phyloP scores from a whole-genome alignment of 352 stramenopile genomes.

The Globisporangium abappressorium region DNA sequence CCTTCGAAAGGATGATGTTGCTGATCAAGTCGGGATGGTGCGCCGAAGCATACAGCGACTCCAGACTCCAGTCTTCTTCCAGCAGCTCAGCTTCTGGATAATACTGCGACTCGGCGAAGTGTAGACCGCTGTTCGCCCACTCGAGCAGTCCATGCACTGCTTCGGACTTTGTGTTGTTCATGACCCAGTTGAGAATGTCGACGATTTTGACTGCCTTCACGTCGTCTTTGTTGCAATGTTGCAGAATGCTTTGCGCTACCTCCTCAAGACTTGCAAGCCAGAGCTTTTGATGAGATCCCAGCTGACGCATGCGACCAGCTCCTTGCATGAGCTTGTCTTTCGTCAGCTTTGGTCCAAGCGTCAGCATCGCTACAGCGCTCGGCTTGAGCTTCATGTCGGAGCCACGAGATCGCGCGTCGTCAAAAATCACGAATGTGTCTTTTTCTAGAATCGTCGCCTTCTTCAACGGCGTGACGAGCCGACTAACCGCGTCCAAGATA shows the following conservation, averaged over 20 bases:
- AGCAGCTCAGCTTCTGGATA: slow-evolving; percentile 31
- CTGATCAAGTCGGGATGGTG: slow-evolving; percentile 29
- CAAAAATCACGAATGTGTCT: slow-evolving; percentile 91
- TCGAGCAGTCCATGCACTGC: slow-evolving; percentile 61
- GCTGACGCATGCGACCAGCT: slow-evolving; percentile 80
- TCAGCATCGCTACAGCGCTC: slow-evolving; percentile 76
- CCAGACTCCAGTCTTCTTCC: slow-evolving; percentile 47
- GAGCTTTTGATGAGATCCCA: slow-evolving; percentile 69
- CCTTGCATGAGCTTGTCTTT: slow-evolving; percentile 94
- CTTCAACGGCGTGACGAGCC: slow-evolving; percentile 41
- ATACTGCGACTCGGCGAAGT: slow-evolving; percentile 45
- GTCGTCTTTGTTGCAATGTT: slow-evolving; percentile 12
- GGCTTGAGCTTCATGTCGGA: slow-evolving; percentile 85
- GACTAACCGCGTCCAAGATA: slow-evolving; percentile 56
- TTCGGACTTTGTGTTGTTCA: slow-evolving; percentile 79
- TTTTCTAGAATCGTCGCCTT: slow-evolving; percentile 69
- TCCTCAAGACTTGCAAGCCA: slow-evolving; percentile 68
- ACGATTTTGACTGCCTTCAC: slow-evolving; percentile 19
- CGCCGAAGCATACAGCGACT: slow-evolving; percentile 32
- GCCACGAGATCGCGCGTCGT: slow-evolving; percentile 85
- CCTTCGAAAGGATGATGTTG: slow-evolving; percentile 31
- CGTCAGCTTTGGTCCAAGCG: slow-evolving; percentile 77
- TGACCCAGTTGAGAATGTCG: slow-evolving; percentile 80
- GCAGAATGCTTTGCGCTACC: slow-evolving; percentile 46
- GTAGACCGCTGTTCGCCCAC: slow-evolving; percentile 76